These are phyloP conservation scores for Phytophthora palmivora DNA, from an alignment of 352 stramenopile species.

Conservation along the genomic window DNA sequence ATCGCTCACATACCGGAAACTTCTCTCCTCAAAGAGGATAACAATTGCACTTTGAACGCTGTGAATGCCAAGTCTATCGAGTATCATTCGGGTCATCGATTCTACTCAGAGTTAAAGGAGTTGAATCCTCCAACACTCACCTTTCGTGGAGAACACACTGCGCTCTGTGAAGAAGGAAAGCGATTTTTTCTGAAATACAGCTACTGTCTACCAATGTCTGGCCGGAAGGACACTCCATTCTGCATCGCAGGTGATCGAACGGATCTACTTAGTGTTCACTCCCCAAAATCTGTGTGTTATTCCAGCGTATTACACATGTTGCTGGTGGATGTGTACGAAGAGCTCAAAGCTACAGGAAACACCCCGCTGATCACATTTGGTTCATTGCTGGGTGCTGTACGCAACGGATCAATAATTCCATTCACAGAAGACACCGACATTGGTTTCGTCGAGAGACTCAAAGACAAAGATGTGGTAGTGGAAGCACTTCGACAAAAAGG, in stretches of 20 bases:
- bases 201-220: constrained; percentile 60
- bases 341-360: constrained; percentile 33
- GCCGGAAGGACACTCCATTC: constrained; percentile 47
- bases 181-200: constrained; percentile 11
- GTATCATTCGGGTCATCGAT: constrained; percentile 30
- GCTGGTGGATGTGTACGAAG: constrained; percentile 57
- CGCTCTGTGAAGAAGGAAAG: constrained; percentile 25
- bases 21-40: constrained; percentile 10
- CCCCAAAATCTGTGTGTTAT: constrained; percentile 45
- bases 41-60: constrained; percentile 1
- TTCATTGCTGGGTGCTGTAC: constrained; percentile 52
- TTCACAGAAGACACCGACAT: constrained; percentile 66
- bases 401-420: constrained; percentile 52
- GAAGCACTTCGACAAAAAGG: constrained; percentile 40
- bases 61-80: constrained; percentile 16
- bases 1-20: constrained; percentile 6
- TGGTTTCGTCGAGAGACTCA: constrained; percentile 35
- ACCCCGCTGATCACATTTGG: constrained; percentile 49
- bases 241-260: constrained; percentile 50
- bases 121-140: constrained; percentile 16
- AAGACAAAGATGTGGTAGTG: constrained; percentile 15
- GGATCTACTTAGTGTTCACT: constrained; percentile 41
- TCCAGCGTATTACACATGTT: constrained; percentile 63
- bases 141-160: constrained; percentile 29
- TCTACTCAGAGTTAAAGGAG: constrained; percentile 28